Evolutionary conservation across 2,329 filamentous ascomycete species (phyloP), one percentile per base, ranked within the genome.

Genomic region (Rutstroemia sydowiana): DNA sequence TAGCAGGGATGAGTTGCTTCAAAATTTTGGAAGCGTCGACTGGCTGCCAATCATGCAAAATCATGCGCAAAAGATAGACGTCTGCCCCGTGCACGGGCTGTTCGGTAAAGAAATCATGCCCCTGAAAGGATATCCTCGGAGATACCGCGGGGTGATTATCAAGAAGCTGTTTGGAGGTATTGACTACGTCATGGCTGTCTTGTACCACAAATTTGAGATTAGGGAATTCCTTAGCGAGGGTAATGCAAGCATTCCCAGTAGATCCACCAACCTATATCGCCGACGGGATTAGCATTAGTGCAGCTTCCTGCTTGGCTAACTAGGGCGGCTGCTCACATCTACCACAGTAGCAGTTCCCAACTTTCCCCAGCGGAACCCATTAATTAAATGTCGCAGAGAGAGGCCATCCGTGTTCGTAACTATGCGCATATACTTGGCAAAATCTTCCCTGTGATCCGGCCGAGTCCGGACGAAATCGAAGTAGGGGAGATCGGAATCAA

Each of bases 11-110:
- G 30, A 75, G 55, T 8, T 62, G 66, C 37, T 63, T 62, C 8
- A 68, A 60, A 45, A 73, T 71, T 32, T 59, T 59, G 10, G 65
- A 55, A 3, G 61, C 59, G 45, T 71, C 64, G 14, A 66, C 64
- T 32, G 75, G 70, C 0, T 72, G 68, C 71, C 72, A 75, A 60
- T 76, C 72, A 58, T 76, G 74, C 30, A 77, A 60, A 50, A 76
- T 72, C 59, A 66, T 65, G 18, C 72, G 70, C 44, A 76, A 61
- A 46, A 75, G 63, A 60, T 74, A 76, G 16, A 73, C 65, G 36
- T 71, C 70, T 7, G 70, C 73, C 13, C 57, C 48, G 2, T 71
- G 60, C 3, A 73, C 53, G 3, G 70, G 67, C 59, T 76, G 73
- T 6, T 67, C 65, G 5, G 62, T 57, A 59, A 76, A 75, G 59